Evolutionary conservation across 176 grass and related monocot species (phyloP).

Genomic region (Cenchrus fungigraminus): DNA sequence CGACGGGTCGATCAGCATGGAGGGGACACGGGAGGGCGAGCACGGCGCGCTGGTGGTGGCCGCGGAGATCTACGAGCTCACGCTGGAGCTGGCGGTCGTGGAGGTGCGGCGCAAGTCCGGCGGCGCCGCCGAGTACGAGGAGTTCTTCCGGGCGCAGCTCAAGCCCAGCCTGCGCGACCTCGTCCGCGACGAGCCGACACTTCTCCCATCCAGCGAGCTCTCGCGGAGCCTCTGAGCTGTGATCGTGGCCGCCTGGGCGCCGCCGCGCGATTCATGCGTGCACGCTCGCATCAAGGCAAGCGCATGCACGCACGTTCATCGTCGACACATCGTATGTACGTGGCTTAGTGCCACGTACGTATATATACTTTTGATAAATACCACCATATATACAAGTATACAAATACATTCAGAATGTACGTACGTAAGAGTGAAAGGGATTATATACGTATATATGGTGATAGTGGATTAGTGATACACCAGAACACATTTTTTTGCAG

Average conservation of each 20-base stretch:
- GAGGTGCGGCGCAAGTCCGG: constrained; percentile 89
- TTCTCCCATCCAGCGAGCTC: constrained; percentile 4
- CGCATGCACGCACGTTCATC: constrained; percentile 22
- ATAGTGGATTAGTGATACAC: not conserved
- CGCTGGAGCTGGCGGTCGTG: constrained; percentile 76
- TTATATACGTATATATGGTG: not conserved
- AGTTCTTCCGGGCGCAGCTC: constrained; percentile 70
- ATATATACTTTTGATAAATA: not conserved
- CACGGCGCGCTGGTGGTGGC: constrained; percentile 80
- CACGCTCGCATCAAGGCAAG: not conserved
- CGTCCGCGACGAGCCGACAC: constrained; percentile 30
- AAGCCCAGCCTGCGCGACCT: constrained; percentile 64
- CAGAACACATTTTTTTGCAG: constrained; percentile 26
- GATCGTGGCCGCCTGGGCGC: constrained; percentile 11
- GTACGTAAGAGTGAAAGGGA: not conserved
- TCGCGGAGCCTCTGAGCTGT: constrained; percentile 24
- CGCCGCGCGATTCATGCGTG: not conserved
- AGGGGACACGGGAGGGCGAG: constrained; percentile 86
- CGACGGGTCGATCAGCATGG: constrained; percentile 70
- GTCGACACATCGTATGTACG: not conserved
- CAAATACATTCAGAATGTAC: not conserved
- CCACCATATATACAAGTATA: not conserved
- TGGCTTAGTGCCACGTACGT: not conserved
- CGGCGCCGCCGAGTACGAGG: constrained; percentile 79
- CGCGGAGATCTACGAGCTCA: constrained; percentile 90